Base-by-base conservation (phyloP, 345 rosid species). In the Syzygium grande region DNA sequence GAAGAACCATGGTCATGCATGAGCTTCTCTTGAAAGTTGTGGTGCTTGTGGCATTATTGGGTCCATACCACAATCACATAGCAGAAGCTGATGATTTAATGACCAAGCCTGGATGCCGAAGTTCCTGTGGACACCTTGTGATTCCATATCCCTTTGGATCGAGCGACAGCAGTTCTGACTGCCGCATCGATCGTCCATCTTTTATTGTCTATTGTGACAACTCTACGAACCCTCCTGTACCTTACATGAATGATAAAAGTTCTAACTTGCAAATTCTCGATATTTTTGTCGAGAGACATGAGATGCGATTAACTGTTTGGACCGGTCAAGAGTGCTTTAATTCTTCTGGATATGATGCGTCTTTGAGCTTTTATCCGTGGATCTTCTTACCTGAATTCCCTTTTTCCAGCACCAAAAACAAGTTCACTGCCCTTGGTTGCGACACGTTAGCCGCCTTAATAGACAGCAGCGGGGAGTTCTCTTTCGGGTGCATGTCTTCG, bases 401-500 rank as follows among this genome's bases (percentile, higher is more conserved):
- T 27, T 27, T 87, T 38, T 87, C 89, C 7, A 85, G 65, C n/a
- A 86, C 9, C 38, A 79, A 55, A 46, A 91, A 91, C 90, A 88
- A 46, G 68, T 92, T 92, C 54, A 88, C 88, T 13, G 94, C 89
- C 7, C 61, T 92, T 85, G 94, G 94, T 68, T 92, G 94, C 87
- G 87, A 90, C 53, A 85, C 91, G 19, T 84, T 54, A 11, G 93
- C 89, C 11, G 22, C 27, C 21, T 49, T 91, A 86, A 0, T 34
- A 14, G 89, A 88, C 59, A 59, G 34, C 85, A 2, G 73, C 25
- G 84, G 55, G 83, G 29, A 87, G 15, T 91, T 90, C 86, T 85
- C 77, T 53, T 88, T 90, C 41, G 41, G 41, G 41, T 41, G 41
- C 4, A 41, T 41, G 41, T 41, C 41, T 41, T 3, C 41, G 41